These are phyloP conservation scores for Yamadazyma mexicana DNA, from an alignment of 1,139 yeast genomes.

Conservation along the genomic window DNA sequence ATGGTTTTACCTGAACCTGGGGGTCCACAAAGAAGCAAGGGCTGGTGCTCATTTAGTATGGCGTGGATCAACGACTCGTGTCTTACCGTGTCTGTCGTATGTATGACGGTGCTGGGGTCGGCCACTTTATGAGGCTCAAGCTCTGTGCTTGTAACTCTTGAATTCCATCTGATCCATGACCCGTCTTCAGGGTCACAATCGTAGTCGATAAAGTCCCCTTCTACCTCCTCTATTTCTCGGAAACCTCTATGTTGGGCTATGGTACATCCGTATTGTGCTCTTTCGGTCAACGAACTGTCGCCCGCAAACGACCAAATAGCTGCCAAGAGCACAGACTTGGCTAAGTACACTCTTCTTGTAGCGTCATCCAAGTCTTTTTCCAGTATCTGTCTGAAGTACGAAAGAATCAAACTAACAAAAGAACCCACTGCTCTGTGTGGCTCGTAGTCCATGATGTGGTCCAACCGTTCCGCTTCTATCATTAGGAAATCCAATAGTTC, in stretches of 20 bases:
- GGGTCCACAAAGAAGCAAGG: slow-evolving; percentile 86
- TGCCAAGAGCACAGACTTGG: slow-evolving; percentile 43
- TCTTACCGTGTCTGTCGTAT: slow-evolving; percentile 75
- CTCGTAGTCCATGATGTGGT: slow-evolving; percentile 59
- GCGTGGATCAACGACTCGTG: slow-evolving; percentile 65
- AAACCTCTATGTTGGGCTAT: slow-evolving; percentile 24
- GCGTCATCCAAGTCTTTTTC: neutral
- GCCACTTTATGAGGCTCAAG: slow-evolving; percentile 66
- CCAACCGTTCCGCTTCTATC: slow-evolving; percentile 10
- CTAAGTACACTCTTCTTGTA: slow-evolving; percentile 22
- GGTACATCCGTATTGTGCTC: slow-evolving; percentile 37
- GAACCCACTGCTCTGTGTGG: slow-evolving; percentile 40
- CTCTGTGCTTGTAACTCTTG: slow-evolving; percentile 44
- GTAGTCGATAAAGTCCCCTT: slow-evolving; percentile 33
- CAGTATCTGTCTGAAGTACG: neutral
- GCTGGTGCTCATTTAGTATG: slow-evolving; percentile 55
- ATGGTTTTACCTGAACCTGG: slow-evolving; percentile 98
- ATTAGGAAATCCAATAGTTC: neutral
- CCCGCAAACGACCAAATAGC: slow-evolving; percentile 74
- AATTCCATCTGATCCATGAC: slow-evolving; percentile 50
- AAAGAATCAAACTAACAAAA: slow-evolving; percentile 21
- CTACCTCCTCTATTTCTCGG: slow-evolving; percentile 13
- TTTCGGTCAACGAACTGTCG: slow-evolving; percentile 43
- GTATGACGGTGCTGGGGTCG: slow-evolving; percentile 66
- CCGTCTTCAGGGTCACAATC: slow-evolving; percentile 46